phyloP scores from a whole-genome alignment of 495 filamentous ascomycete genomes.

The Aspergillus wentii region DNA sequence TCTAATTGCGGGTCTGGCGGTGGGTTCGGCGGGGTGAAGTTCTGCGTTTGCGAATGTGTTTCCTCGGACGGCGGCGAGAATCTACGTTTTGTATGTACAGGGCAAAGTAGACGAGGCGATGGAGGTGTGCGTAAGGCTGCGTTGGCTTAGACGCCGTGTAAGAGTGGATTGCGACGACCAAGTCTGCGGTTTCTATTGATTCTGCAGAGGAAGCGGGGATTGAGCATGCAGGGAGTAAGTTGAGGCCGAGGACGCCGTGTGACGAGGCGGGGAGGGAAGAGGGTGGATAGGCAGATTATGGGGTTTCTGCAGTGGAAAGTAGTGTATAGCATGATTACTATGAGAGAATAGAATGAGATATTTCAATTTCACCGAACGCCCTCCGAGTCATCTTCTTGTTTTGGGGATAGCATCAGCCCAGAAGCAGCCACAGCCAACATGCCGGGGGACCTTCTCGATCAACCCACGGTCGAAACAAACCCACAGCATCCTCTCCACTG shows the following conservation, averaged over 20 bases:
- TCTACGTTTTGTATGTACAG: conserved; percentile 49
- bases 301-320: too few species aligned
- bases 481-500: too few species aligned
- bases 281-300: conserved; percentile 43
- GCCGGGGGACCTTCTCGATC: too few species aligned
- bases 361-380: too few species aligned
- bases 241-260: conserved; percentile 57
- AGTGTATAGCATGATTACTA: too few species aligned
- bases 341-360: too few species aligned
- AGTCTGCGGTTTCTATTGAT: conserved; percentile 56
- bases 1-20: conserved; percentile 55
- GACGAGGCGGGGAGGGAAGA: conserved; percentile 44
- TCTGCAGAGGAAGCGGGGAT: conserved; percentile 53
- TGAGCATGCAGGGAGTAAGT: conserved; percentile 47
- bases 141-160: conserved; percentile 51
- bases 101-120: conserved; percentile 50
- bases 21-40: conserved; percentile 60
- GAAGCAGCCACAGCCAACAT: too few species aligned
- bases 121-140: conserved; percentile 46
- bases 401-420: too few species aligned
- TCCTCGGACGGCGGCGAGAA: conserved; percentile 46
- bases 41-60: conserved; percentile 65
- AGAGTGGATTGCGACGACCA: conserved; percentile 57
- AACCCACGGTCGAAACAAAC: too few species aligned
- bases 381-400: too few species aligned